Conservation (phyloP, 768 basidiomycete species). For the Asterophora lycoperdoides region DNA sequence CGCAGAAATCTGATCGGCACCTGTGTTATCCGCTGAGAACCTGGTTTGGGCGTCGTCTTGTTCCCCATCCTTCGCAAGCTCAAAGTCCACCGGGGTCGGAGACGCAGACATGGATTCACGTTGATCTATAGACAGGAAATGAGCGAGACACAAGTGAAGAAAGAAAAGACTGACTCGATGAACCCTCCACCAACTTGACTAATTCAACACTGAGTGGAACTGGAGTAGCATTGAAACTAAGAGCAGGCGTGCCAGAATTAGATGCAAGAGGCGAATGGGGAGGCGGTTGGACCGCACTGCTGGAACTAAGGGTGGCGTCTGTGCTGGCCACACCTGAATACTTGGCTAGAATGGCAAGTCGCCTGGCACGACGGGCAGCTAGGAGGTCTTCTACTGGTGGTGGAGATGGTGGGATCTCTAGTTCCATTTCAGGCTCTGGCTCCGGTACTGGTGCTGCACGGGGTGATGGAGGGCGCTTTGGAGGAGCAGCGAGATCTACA, state of each 20-base stretch:
- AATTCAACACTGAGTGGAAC: conserved; percentile 13
- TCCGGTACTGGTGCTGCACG: conserved; percentile 17
- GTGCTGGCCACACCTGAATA: conserved; percentile 50
- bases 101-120: conserved; percentile 55
- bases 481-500: background rate
- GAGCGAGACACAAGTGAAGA: conserved; percentile 2
- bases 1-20: conserved; percentile 73
- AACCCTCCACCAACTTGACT: conserved; percentile 5
- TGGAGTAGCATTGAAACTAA: conserved; percentile 38
- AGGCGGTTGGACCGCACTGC: conserved; percentile 76
- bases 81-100: conserved; percentile 56
- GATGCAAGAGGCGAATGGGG: conserved; percentile 52
- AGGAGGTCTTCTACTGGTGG: conserved; percentile 60
- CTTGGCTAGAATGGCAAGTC: conserved; percentile 79
- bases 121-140: conserved; percentile 31
- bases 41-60: conserved; percentile 44
- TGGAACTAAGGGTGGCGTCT: conserved; percentile 54
- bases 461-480: conserved; percentile 16
- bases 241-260: conserved; percentile 57
- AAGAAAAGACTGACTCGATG: conserved; percentile 15
- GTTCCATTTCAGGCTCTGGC: conserved; percentile 44
- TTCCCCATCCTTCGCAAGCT: conserved; percentile 63
- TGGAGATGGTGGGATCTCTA: conserved; percentile 50
- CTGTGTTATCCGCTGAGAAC: conserved; percentile 40
- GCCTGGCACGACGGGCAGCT: conserved; percentile 64